phyloP scores from a whole-genome alignment of 441 rosid species.

The Adansonia madagascariensis region DNA sequence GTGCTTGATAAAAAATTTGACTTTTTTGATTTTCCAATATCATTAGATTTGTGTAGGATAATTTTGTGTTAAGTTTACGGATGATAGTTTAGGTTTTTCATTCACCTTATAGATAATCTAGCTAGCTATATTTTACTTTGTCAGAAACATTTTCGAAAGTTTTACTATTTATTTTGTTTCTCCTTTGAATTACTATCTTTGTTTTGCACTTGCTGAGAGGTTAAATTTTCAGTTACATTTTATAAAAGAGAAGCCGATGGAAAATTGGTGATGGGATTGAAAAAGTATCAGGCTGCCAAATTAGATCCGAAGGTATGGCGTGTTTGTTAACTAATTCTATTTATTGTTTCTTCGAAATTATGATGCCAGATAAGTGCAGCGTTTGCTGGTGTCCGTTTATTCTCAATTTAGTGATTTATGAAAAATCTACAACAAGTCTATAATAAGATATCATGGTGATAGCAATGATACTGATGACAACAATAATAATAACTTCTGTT shows the following conservation, averaged over 20 bases:
- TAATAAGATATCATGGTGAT: not conserved
- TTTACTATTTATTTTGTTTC: conserved; percentile 13
- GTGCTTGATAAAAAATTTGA: not conserved
- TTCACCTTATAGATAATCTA: not conserved
- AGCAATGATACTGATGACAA: not conserved
- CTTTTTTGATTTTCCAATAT: not conserved
- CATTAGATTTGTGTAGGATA: not conserved
- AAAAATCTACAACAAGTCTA: conserved; percentile 10
- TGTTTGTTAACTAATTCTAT: conserved; percentile 4
- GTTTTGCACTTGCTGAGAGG: not conserved
- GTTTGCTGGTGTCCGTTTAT: not conserved
- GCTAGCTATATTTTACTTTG: conserved; percentile 8
- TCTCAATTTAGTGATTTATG: conserved; percentile 2
- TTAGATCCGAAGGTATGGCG: conserved; percentile 15
- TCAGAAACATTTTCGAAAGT: conserved; percentile 16
- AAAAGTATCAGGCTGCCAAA: conserved; percentile 17
- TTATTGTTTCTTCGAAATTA: not conserved
- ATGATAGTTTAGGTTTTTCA: conserved; percentile 11
- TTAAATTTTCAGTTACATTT: conserved; percentile 35
- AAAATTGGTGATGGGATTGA: conserved; percentile 29
- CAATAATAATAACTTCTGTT: not conserved
- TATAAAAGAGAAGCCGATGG: conserved; percentile 34
- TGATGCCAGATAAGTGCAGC: not conserved
- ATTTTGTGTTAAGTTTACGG: not conserved
- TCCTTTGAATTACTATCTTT: not conserved